Evolutionary conservation across 202 grass and related monocot species (phyloP), one percentile per base, ranked within the genome.

Genomic region (Cymbopogon flexuosus): DNA sequence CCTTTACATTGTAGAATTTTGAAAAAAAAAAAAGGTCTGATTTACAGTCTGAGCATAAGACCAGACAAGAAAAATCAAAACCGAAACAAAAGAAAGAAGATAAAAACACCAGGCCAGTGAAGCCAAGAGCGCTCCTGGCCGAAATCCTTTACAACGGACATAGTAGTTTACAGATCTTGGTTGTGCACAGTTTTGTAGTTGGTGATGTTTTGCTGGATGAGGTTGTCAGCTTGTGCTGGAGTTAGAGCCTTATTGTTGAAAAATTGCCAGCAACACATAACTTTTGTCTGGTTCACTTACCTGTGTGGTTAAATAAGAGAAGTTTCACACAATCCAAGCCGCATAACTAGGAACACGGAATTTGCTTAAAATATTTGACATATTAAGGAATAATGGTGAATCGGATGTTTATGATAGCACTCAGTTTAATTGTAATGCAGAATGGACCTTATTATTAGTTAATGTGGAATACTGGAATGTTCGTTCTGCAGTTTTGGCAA

Each of bases 401-500:
- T 62, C 24, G 14, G 23, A 30, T 40, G 18, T 19, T 47, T 14
- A 68, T 68, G 3, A 2, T 84, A 39, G 49, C 13, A 51, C 36
- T 49, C 0, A 70, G 10, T 49, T 76, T 72, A 10, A 30, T 10
- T 47, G 10, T 75, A 43, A 39, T 76, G 13, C 57, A 43, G 40
- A 73, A 68, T 66, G 51, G 12, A 49, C 8, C 45, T 34, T 69
- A 16, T 68, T 67, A 10, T 8, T 73, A 72, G 22, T 27, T 27
- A 27, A 27, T 27, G 27, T 27, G 27, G 27, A 27, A 27, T 27
- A 27, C 27, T 27, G 30, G 27, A 81, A 64, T 9, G 8, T 64
- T 14, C 58, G 0, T 24, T 71, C 18, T 84, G 77, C 75, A 94
- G 95, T 93, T 61, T 82, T 98, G 18, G 86, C 92, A 60, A 89